Conservation (phyloP, 345 rosid species). For the Salix purpurea region DNA sequence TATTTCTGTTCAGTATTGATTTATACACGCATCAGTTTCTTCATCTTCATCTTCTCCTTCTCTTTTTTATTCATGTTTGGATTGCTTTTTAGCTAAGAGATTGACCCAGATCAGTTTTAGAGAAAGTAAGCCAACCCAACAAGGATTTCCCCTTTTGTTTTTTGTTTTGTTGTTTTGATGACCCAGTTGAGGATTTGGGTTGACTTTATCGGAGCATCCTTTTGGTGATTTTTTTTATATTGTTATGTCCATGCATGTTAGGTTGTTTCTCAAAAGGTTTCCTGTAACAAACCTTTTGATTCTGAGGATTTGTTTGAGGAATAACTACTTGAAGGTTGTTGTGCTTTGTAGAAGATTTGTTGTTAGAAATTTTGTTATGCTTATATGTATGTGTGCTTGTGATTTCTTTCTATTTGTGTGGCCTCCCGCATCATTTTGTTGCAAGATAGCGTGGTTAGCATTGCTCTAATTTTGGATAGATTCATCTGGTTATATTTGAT, state of each 20-base stretch:
- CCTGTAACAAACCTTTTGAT: not conserved
- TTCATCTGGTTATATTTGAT: not conserved
- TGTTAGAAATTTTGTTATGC: not conserved
- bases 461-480: conserved; percentile 14
- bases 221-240: conserved; percentile 7
- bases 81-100: conserved; percentile 11
- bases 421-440: not conserved
- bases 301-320: not conserved
- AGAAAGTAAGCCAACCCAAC: conserved; percentile 37
- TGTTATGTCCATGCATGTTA: not conserved
- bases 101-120: conserved; percentile 45
- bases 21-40: not conserved
- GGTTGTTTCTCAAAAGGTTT: too few species aligned
- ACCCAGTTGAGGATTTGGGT: conserved; percentile 23
- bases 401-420: not conserved
- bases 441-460: not conserved
- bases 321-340: conserved; percentile 4
- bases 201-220: conserved; percentile 11
- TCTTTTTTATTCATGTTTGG: not conserved
- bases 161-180: conserved; percentile 13
- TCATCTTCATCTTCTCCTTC: conserved; percentile 8
- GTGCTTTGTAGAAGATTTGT: not conserved
- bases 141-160: conserved; percentile 18
- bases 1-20: conserved; percentile 11
- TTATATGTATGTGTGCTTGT: not conserved